Evolutionary conservation across 2,329 filamentous ascomycete species (phyloP).

Genomic region (Reticulascus tulasneorum): DNA sequence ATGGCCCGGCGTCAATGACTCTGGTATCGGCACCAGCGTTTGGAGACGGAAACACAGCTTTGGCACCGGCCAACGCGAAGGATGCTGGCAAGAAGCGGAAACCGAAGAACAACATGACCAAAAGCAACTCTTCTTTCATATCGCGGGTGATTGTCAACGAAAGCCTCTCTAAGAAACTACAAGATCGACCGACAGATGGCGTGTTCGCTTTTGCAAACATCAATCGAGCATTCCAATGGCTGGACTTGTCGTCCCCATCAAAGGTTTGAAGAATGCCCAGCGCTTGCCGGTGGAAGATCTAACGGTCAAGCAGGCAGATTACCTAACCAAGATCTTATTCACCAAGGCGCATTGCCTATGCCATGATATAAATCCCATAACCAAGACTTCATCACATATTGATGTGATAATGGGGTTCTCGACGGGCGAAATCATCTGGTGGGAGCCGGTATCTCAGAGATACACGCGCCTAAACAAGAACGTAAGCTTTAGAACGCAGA

Average conservation of each 20-base stretch:
- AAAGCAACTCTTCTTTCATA: slow-evolving; percentile 98
- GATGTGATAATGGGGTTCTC: slow-evolving; percentile 96
- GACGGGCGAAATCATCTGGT: slow-evolving; percentile 96
- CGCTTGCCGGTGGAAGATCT: slow-evolving; percentile 17
- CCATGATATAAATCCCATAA: slow-evolving; percentile 84
- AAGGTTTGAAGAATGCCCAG: slow-evolving; percentile 4
- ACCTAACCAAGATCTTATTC: slow-evolving; percentile 92
- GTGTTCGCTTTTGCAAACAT: slow-evolving; percentile 92
- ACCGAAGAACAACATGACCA: slow-evolving; percentile 96
- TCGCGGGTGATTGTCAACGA: slow-evolving; percentile 95
- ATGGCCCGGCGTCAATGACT: slow-evolving; percentile 36
- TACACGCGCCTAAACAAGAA: slow-evolving; percentile 97
- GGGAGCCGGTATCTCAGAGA: slow-evolving; percentile 92
- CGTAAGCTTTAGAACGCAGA: slow-evolving; percentile 42
- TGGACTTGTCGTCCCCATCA: slow-evolving; percentile 63
- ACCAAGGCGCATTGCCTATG: slow-evolving; percentile 94
- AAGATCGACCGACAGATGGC: slow-evolving; percentile 73
- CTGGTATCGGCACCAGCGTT: slow-evolving; percentile 62
- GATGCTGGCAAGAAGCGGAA: slow-evolving; percentile 81
- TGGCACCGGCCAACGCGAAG: slow-evolving; percentile 61
- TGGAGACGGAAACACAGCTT: slow-evolving; percentile 77
- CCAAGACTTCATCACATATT: slow-evolving; percentile 74
- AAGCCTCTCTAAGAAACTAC: slow-evolving; percentile 69
- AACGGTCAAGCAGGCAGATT: slow-evolving; percentile 61
- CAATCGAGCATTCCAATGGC: slow-evolving; percentile 93